Conservation (phyloP, 371 early-diverging fungal genomes). For the Mortierella sp. region DNA sequence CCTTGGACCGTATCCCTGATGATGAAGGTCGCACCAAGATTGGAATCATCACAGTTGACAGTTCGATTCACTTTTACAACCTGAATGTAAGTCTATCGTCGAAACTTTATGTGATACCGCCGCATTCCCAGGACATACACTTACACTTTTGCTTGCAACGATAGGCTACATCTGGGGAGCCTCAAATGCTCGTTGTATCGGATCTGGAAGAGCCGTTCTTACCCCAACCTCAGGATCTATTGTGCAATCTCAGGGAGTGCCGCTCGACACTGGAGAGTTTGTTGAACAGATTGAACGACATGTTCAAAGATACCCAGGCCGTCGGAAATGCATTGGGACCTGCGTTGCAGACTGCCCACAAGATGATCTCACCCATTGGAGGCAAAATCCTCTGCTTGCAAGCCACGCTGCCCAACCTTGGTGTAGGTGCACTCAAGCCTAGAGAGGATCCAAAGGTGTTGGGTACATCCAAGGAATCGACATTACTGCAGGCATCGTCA, state of each 20-base stretch:
- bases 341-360: constrained; percentile 86
- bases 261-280: constrained; percentile 75
- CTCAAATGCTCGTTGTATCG: constrained; percentile 92
- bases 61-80: constrained; percentile 90
- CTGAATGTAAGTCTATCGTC: constrained; percentile 61
- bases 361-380: constrained; percentile 84
- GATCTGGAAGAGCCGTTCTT: constrained; percentile 92
- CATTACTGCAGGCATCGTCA: constrained; percentile 83
- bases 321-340: constrained; percentile 84
- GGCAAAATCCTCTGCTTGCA: constrained; percentile 93
- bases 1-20: constrained; percentile 90
- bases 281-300: constrained; percentile 77
- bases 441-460: constrained; percentile 88
- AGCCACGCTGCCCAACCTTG: constrained; percentile 83
- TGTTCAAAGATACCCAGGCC: constrained; percentile 85
- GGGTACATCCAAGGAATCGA: constrained; percentile 89
- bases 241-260: constrained; percentile 87
- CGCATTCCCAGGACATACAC: no score
- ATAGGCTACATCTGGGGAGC: constrained; percentile 70
- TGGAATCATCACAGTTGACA: constrained; percentile 92
- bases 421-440: constrained; percentile 81
- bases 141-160: neutral
- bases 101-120: neutral
- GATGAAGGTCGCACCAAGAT: constrained; percentile 88
- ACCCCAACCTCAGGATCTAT: constrained; percentile 86